Evolutionary conservation across 441 rosid genomes (phyloP).

Genomic region (Adansonia gregorii): DNA sequence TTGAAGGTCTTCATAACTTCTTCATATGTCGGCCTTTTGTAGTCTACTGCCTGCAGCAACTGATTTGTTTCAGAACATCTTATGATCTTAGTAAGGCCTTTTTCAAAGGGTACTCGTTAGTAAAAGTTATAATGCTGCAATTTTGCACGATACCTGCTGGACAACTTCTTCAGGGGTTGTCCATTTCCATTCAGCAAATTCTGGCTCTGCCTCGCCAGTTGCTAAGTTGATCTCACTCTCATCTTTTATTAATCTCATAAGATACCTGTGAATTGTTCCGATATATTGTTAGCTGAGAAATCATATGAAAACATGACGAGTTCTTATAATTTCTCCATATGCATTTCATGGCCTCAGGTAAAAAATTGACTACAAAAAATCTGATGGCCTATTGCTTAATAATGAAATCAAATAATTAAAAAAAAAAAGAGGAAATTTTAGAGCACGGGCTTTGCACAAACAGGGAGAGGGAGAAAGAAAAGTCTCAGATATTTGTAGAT

Average conservation of each 20-base stretch:
- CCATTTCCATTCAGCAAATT: conserved; percentile 98
- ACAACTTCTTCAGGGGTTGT: conserved; percentile 78
- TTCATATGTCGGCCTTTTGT: conserved; percentile 93
- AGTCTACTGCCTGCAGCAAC: conserved; percentile 86
- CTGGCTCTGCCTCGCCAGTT: conserved; percentile 76
- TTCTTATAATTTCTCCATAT: not conserved
- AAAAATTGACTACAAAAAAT: not conserved
- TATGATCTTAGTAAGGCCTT: not conserved
- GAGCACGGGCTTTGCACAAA: not conserved
- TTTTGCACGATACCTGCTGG: conserved; percentile 63
- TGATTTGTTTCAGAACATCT: not conserved
- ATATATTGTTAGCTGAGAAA: conserved; percentile 23
- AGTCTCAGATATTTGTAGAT: not conserved
- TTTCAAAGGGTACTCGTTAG: no score
- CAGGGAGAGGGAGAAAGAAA: not conserved
- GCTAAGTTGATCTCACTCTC: conserved; percentile 86
- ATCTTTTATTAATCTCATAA: conserved; percentile 69
- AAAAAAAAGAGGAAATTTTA: not conserved
- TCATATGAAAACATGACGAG: not conserved
- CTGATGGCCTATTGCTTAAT: not conserved
- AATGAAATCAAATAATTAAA: not conserved
- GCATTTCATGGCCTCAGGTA: not conserved
- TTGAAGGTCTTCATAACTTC: conserved; percentile 81
- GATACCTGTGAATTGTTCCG: conserved; percentile 57
- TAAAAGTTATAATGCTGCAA: not conserved